Base-by-base conservation (phyloP, 345 rosid species). In the Sapria himalayana region DNA sequence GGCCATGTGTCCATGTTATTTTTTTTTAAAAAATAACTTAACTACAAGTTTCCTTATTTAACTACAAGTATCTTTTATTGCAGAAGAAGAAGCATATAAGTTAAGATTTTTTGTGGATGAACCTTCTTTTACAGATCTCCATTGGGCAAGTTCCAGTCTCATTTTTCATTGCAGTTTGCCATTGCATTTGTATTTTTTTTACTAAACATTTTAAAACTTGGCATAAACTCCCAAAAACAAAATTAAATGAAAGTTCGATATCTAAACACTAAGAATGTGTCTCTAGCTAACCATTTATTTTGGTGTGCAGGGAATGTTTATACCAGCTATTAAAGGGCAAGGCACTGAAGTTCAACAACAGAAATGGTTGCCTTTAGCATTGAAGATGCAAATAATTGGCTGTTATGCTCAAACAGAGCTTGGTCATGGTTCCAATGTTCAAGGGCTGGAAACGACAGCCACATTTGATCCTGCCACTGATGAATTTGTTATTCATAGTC, bases 321-420 rank as follows among this genome's bases (percentile, higher is more conserved):
- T 84, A 25, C 96, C 96, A 19, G 92, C 96, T 55, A 84, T 91
- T 41, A 72, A 71, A 61, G 99, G 99, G 19, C 94, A 80, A 49
- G 99, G 99, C 9, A 84, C 96, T 5, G 92, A 73, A 5, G 89
- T 84, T 74, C 96, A 91, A 65, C 96, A 84, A 27, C 44, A 73
- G 65, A 77, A 84, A 57, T 91, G 96, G 99, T 54, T 91, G 51
- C 64, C 96, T 3, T 59, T 80, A 70, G 99, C 99, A 12, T 51
- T 51, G 60, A 84, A 62, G 71, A 80, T 91, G 99, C 85, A 91
- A 63, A 91, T 91, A 54, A 77, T 91, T 52, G 96, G 99, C 41
- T 77, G 93, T 62, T 91, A 91, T 73, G 96, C 96, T 18, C 99
- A 91, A 44, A 91, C 99, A 54, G 99, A 91, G 64, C 96, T 91